phyloP scores from a whole-genome alignment of 345 rosid genomes.

The Noccaea bulbosa region DNA sequence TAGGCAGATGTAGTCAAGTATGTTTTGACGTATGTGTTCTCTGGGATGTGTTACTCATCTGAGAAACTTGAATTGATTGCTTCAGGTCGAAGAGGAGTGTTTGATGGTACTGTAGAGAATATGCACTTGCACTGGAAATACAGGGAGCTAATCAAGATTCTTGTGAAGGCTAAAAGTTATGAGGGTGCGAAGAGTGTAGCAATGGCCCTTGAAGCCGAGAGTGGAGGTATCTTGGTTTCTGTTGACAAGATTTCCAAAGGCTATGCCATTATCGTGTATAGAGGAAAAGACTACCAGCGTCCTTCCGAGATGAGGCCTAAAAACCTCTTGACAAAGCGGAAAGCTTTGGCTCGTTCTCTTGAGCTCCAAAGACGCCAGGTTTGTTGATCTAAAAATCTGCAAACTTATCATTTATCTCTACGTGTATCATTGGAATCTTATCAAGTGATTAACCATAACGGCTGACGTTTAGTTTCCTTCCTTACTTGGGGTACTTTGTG shows the following conservation, averaged over 20 bases:
- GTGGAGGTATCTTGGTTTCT: conserved; percentile 91
- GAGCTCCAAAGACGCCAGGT: conserved; percentile 97
- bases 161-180: conserved; percentile 69
- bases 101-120: conserved; percentile 94
- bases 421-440: not conserved
- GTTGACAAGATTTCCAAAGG: conserved; percentile 93
- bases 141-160: conserved; percentile 83
- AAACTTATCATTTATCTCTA: conserved; percentile 8
- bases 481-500: conserved; percentile 26
- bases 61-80: conserved; percentile 35
- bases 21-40: conserved; percentile 21
- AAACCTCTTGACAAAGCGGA: conserved; percentile 93
- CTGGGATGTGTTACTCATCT: conserved; percentile 23
- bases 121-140: conserved; percentile 99
- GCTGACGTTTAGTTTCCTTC: conserved; percentile 6
- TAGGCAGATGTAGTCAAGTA: not conserved
- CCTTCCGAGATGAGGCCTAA: conserved; percentile 81
- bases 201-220: conserved; percentile 92
- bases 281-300: conserved; percentile 86
- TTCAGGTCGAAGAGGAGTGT: conserved; percentile 94
- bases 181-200: conserved; percentile 87
- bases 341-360: conserved; percentile 93
- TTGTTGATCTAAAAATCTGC: conserved; percentile 10
- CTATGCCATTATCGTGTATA: conserved; percentile 76
- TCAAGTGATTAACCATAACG: not conserved